These are phyloP conservation scores for Penicillium sp. DNA, from an alignment of 2,329 filamentous ascomycete species.

Conservation along the genomic window DNA sequence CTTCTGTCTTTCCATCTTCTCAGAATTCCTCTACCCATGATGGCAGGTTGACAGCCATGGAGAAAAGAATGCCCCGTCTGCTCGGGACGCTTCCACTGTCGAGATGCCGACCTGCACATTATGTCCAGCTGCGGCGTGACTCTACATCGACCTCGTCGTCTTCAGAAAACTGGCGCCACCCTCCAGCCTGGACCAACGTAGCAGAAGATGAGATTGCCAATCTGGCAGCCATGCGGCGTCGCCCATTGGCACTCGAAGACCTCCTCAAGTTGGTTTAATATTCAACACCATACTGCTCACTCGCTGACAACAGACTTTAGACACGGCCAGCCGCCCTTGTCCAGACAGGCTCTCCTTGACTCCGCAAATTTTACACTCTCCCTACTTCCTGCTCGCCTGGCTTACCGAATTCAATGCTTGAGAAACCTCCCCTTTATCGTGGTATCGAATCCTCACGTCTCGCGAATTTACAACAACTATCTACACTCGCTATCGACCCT, in stretches of 20 bases:
- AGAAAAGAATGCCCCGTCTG: conserved; percentile 1
- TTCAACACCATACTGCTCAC: not conserved
- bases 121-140: conserved; percentile 7
- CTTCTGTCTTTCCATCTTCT: not conserved
- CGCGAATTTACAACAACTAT: conserved; percentile 93
- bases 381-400: conserved; percentile 85
- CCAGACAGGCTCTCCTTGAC: conserved; percentile 71
- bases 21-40: not conserved
- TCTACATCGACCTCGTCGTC: not conserved
- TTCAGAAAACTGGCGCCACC: conserved; percentile 35
- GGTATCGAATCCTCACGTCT: conserved; percentile 94
- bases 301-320: conserved; percentile 31
- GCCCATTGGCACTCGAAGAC: conserved; percentile 79
- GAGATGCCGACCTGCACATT: not conserved
- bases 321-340: conserved; percentile 79
- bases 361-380: conserved; percentile 95
- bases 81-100: not conserved
- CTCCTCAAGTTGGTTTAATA: conserved; percentile 67
- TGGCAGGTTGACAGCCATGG: conserved; percentile 6
- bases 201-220: conserved; percentile 73
- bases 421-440: conserved; percentile 96
- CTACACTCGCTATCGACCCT: conserved; percentile 87
- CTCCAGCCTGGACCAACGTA: conserved; percentile 48
- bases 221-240: conserved; percentile 72
- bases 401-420: conserved; percentile 87